Evolutionary conservation across 176 grass and related monocot genomes (phyloP).

Genomic region (Oryza punctata): DNA sequence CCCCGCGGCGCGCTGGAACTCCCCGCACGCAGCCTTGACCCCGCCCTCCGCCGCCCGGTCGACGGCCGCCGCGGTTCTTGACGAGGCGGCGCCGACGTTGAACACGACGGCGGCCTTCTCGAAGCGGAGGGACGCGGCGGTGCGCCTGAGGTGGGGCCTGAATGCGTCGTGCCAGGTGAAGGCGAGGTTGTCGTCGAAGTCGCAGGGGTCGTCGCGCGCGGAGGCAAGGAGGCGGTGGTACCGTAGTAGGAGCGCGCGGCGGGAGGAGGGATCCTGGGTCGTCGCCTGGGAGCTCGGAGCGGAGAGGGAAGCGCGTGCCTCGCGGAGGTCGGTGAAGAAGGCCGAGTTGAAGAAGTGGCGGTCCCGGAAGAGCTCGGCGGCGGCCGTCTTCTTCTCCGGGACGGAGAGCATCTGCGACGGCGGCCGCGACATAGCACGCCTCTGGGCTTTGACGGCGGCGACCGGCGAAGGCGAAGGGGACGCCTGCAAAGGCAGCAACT

Average conservation of each 20-base stretch:
- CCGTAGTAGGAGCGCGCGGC: slow-evolving; percentile 54
- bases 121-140: slow-evolving; percentile 52
- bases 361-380: slow-evolving; percentile 58
- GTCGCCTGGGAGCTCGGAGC: slow-evolving; percentile 24
- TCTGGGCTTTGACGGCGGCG: neutral
- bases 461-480: neutral
- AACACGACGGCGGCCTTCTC: slow-evolving; percentile 76
- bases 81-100: slow-evolving; percentile 62
- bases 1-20: slow-evolving; percentile 69
- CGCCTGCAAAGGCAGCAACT: neutral
- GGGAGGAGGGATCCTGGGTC: slow-evolving; percentile 32
- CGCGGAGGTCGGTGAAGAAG: slow-evolving; percentile 53
- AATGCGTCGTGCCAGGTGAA: slow-evolving; percentile 93
- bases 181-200: slow-evolving; percentile 47
- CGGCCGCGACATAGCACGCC: slow-evolving; percentile 29
- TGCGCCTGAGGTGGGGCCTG: slow-evolving; percentile 54
- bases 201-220: slow-evolving; percentile 54
- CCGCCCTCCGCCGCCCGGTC: slow-evolving; percentile 50
- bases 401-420: slow-evolving; percentile 60
- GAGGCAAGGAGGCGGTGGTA: slow-evolving; percentile 63
- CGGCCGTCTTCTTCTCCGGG: slow-evolving; percentile 74
- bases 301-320: slow-evolving; percentile 49
- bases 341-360: slow-evolving; percentile 62
- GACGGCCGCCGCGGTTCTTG: slow-evolving; percentile 51
- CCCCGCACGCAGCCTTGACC: slow-evolving; percentile 55